These are phyloP conservation scores for Apiospora sp. DNA, from an alignment of 2,329 filamentous ascomycete species.

Conservation along the genomic window DNA sequence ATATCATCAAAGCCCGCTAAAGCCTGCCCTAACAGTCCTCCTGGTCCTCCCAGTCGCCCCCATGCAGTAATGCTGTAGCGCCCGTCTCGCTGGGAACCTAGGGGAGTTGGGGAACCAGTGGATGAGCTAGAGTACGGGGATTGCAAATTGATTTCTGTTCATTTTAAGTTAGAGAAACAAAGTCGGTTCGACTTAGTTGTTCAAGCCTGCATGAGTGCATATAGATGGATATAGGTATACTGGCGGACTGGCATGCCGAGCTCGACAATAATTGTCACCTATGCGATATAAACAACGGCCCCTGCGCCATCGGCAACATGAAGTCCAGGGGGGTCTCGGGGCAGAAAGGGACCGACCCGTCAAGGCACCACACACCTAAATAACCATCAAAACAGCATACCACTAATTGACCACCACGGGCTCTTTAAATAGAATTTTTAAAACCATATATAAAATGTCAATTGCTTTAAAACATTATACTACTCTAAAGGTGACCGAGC, in stretches of 20 bases:
- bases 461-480: too few species aligned
- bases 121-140: background rate
- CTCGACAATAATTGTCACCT: background rate
- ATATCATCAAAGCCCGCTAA: background rate
- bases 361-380: too few species aligned
- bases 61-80: background rate
- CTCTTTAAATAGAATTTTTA: too few species aligned
- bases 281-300: too few species aligned
- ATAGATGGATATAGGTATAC: background rate
- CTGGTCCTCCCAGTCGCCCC: background rate
- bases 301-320: too few species aligned
- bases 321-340: too few species aligned
- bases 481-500: too few species aligned
- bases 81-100: background rate
- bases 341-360: too few species aligned
- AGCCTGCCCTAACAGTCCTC: background rate
- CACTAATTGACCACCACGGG: too few species aligned
- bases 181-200: background rate
- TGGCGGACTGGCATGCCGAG: background rate
- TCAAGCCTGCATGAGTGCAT: background rate
- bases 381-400: too few species aligned
- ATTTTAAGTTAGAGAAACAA: fast-evolving
- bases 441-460: too few species aligned
- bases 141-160: background rate
- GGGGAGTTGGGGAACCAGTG: background rate